Evolutionary conservation across 305 asterid species (phyloP).

Genomic region (Caryopteris hybrid): DNA sequence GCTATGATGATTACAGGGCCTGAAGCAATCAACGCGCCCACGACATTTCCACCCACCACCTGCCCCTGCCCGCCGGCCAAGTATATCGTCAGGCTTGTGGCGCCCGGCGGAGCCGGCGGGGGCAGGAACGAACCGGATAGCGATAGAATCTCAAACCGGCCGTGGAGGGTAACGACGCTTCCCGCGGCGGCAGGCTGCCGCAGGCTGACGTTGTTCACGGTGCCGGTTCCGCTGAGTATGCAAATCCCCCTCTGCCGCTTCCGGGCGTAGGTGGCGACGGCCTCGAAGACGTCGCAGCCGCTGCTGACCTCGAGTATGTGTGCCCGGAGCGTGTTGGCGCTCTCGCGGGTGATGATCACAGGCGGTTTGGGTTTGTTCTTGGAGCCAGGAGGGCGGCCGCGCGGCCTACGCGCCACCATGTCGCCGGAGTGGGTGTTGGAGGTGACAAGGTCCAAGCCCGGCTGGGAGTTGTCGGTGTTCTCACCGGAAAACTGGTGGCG

Average conservation of each 20-base stretch:
- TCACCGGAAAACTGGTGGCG: conserved; percentile 45
- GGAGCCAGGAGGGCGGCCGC: conserved; percentile 80
- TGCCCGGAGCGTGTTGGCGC: conserved; percentile 86
- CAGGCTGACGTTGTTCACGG: conserved; percentile 67
- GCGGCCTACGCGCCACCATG: conserved; percentile 47
- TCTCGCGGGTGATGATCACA: conserved; percentile 74
- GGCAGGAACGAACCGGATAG: conserved; percentile 84
- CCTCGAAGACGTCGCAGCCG: conserved; percentile 86
- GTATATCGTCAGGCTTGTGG: conserved; percentile 70
- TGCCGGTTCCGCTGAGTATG: conserved; percentile 71
- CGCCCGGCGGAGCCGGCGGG: conserved; percentile 92
- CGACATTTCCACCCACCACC: conserved; percentile 87
- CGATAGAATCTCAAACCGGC: conserved; percentile 75
- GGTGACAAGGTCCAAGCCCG: too few species aligned
- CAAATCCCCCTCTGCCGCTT: conserved; percentile 75
- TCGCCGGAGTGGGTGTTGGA: conserved; percentile 41
- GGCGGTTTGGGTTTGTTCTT: conserved; percentile 78
- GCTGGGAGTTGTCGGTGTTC: conserved; percentile 29
- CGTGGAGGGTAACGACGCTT: conserved; percentile 67
- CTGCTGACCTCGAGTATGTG: conserved; percentile 67
- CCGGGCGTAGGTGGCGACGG: conserved; percentile 70
- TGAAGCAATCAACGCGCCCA: conserved; percentile 70
- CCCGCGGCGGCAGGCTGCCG: conserved; percentile 76
- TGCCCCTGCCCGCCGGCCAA: conserved; percentile 90
- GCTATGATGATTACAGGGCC: conserved; percentile 81